Evolutionary conservation across 371 early-diverging fungal species (phyloP).

Genomic region (Mortierella sp.): DNA sequence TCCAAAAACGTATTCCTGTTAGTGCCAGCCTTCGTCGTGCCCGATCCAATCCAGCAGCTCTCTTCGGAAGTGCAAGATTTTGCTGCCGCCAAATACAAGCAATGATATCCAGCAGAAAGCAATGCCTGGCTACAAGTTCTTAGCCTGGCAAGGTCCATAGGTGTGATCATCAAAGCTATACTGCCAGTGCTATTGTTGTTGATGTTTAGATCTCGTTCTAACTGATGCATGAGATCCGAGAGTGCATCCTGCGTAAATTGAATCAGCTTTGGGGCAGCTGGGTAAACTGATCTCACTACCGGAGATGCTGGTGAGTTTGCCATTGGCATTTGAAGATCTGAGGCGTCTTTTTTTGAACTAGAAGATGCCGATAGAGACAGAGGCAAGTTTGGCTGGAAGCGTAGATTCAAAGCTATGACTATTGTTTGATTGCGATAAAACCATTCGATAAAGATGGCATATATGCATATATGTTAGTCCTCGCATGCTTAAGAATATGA

Average conservation of each 20-base stretch:
- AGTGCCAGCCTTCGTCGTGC: neutral
- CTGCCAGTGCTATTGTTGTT: neutral
- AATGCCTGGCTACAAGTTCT: conserved; percentile 19
- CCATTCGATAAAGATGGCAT: too few relatives aligned
- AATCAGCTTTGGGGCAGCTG: conserved; percentile 9
- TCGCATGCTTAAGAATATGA: too few relatives aligned
- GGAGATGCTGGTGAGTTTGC: neutral
- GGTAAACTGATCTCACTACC: neutral
- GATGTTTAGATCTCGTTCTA: conserved; percentile 9
- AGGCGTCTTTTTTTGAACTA: neutral
- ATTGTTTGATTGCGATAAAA: too few relatives aligned
- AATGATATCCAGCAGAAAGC: conserved; percentile 19
- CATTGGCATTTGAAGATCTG: neutral
- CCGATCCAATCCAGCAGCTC: conserved; percentile 29
- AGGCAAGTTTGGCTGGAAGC: conserved; percentile 12
- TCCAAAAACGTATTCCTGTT: conserved; percentile 17
- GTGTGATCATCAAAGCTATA: neutral
- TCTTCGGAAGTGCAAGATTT: conserved; percentile 23
- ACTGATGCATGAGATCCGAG: conserved; percentile 10
- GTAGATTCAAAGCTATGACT: conserved; percentile 13
- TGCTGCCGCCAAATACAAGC: conserved; percentile 19
- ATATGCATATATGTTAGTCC: too few relatives aligned
- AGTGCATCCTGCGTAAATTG: conserved; percentile 22
- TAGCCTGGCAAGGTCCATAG: conserved; percentile 12
- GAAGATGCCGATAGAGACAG: neutral